Evolutionary conservation across 1,139 yeast species (phyloP).

Genomic region (Diutina rugosa): DNA sequence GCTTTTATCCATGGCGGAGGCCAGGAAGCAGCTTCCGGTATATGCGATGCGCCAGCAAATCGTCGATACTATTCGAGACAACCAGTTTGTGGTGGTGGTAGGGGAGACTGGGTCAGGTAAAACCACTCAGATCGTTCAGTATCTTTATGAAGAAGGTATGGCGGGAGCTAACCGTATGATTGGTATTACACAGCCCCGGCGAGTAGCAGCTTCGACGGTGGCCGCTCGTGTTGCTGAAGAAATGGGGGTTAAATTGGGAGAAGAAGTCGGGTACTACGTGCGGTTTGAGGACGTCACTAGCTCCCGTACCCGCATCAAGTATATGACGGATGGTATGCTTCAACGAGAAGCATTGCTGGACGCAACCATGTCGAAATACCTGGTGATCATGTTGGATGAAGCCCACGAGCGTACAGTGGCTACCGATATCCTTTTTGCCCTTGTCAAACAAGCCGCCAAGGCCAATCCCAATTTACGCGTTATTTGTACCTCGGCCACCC

Average conservation of each 20-base stretch:
- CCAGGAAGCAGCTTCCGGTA: slow-evolving; percentile 64
- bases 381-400: slow-evolving; percentile 85
- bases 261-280: slow-evolving; percentile 55
- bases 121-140: slow-evolving; percentile 17
- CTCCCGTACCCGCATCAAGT: slow-evolving; percentile 46
- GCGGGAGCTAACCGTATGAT: slow-evolving; percentile 48
- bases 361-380: slow-evolving; percentile 57
- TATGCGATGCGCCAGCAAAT: slow-evolving; percentile 47
- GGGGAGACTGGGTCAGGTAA: slow-evolving; percentile 43
- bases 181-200: slow-evolving; percentile 87
- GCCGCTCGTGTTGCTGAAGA: slow-evolving; percentile 61
- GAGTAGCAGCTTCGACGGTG: slow-evolving; percentile 77
- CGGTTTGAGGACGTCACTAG: slow-evolving; percentile 53
- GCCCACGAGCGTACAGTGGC: slow-evolving; percentile 95
- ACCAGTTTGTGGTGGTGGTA: slow-evolving; percentile 32
- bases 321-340: slow-evolving; percentile 89
- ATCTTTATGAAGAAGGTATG: slow-evolving; percentile 81
- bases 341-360: slow-evolving; percentile 74
- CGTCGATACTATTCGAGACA: slow-evolving; percentile 37
- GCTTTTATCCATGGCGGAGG: slow-evolving; percentile 53
- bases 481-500: slow-evolving; percentile 85
- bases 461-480: slow-evolving; percentile 66
- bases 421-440: slow-evolving; percentile 82
- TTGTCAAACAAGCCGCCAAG: slow-evolving; percentile 59
- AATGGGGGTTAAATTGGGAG: slow-evolving; percentile 43